Evolutionary conservation across 2,329 filamentous ascomycete species (phyloP).

Genomic region (Exophiala mesophila): DNA sequence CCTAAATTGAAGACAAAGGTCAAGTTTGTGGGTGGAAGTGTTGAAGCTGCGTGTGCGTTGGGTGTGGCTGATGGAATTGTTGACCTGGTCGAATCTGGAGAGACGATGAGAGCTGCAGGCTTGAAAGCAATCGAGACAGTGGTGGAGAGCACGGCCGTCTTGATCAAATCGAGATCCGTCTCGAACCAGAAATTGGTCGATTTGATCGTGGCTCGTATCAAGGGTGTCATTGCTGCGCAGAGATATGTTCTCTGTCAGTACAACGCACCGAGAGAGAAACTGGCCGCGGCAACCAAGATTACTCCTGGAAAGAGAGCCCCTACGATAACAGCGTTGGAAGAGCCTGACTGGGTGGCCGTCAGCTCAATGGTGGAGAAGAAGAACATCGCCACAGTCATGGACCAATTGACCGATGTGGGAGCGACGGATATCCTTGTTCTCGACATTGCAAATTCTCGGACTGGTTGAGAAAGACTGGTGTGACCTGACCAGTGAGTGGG

Average conservation of each 20-base stretch:
- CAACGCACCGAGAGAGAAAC: slow-evolving; percentile 71
- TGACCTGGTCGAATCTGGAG: slow-evolving; percentile 94
- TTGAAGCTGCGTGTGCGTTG: slow-evolving; percentile 91
- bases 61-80: slow-evolving; percentile 97
- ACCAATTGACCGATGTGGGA: slow-evolving; percentile 68
- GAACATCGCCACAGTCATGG: slow-evolving; percentile 79
- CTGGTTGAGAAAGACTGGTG: slow-evolving; percentile 28
- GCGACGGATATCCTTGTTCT: slow-evolving; percentile 82
- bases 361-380: slow-evolving; percentile 90
- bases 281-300: slow-evolving; percentile 65
- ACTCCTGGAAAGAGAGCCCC: slow-evolving; percentile 92
- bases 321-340: slow-evolving; percentile 83
- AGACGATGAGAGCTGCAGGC: slow-evolving; percentile 95
- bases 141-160: slow-evolving; percentile 76
- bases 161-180: slow-evolving; percentile 84
- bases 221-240: slow-evolving; percentile 91
- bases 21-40: slow-evolving; percentile 90
- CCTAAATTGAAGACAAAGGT: slow-evolving; percentile 76
- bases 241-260: slow-evolving; percentile 94
- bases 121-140: slow-evolving; percentile 93
- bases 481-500: no score
- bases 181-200: slow-evolving; percentile 76
- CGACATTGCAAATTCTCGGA: slow-evolving; percentile 75
- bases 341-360: slow-evolving; percentile 89
- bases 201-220: slow-evolving; percentile 78